Evolutionary conservation across 1,284 basidiomycete species (phyloP).

Genomic region (Mycena citricolor): DNA sequence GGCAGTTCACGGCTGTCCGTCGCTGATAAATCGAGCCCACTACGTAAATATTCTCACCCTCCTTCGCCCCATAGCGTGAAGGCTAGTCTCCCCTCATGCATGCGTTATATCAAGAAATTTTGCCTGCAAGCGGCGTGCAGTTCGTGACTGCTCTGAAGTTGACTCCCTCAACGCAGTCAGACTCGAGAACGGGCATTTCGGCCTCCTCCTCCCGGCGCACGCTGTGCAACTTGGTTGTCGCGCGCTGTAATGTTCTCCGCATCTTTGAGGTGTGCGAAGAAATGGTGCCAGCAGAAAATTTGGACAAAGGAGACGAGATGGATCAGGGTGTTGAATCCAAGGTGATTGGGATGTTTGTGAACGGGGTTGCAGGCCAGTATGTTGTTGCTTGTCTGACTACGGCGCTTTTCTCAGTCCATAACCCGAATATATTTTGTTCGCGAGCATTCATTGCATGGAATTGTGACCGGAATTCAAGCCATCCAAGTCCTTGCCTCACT

Average conservation of each 20-base stretch:
- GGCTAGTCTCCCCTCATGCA: no score
- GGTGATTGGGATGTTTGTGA: slow-evolving; percentile 49
- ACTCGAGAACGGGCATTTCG: slow-evolving; percentile 43
- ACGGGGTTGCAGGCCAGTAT: slow-evolving; percentile 11
- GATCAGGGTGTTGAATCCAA: slow-evolving; percentile 76
- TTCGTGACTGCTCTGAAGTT: slow-evolving; percentile 80
- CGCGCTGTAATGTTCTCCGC: slow-evolving; percentile 77
- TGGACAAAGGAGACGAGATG: slow-evolving; percentile 76
- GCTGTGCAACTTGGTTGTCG: slow-evolving; percentile 83
- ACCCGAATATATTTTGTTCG: slow-evolving; percentile 76
- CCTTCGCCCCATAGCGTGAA: no score
- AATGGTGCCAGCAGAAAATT: slow-evolving; percentile 61
- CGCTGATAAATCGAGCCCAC: no score
- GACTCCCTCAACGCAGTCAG: slow-evolving; percentile 64
- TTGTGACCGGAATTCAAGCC: slow-evolving; percentile 82
- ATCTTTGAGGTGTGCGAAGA: slow-evolving; percentile 85
- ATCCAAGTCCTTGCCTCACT: slow-evolving; percentile 78
- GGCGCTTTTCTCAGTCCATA: slow-evolving; percentile 46
- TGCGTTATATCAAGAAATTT: slow-evolving; percentile 78
- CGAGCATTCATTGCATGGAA: slow-evolving; percentile 85
- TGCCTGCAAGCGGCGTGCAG: slow-evolving; percentile 86
- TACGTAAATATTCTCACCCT: no score
- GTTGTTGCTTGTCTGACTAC: slow-evolving; percentile 19
- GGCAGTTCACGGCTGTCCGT: no score
- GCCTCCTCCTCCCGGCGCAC: slow-evolving; percentile 38